Evolutionary conservation across 2,329 filamentous ascomycete genomes (phyloP).

Genomic region (Cercospora sp.): DNA sequence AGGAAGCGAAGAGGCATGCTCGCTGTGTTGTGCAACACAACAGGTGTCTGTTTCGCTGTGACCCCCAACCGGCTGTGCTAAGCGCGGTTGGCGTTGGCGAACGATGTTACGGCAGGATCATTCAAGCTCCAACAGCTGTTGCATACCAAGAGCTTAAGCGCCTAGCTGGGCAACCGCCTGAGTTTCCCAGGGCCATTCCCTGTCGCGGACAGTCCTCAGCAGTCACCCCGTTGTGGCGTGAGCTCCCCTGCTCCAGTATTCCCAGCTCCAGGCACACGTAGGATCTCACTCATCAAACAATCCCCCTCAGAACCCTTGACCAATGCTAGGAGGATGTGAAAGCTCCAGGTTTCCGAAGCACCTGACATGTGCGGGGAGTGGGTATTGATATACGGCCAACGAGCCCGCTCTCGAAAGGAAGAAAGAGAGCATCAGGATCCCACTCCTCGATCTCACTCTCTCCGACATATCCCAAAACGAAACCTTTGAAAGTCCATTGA

Average conservation of each 20-base stretch:
- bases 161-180: background rate
- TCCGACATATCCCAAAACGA: conserved; percentile 7
- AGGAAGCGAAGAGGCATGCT: background rate
- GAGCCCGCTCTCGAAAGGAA: conserved; percentile 7
- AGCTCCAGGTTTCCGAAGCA: conserved; percentile 23
- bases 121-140: background rate
- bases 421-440: conserved; percentile 19
- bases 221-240: conserved; percentile 25
- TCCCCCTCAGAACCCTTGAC: conserved; percentile 22
- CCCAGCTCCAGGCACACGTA: conserved; percentile 14
- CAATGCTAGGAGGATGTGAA: conserved; percentile 19
- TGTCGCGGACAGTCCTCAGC: conserved; percentile 6
- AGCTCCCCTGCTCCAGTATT: conserved; percentile 21
- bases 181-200: conserved; percentile 1
- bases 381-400: conserved; percentile 30
- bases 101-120: background rate
- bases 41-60: background rate
- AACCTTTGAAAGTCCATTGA: conserved; percentile 11
- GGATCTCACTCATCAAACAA: conserved; percentile 23
- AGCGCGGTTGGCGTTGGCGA: background rate
- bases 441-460: conserved; percentile 19
- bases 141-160: background rate
- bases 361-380: conserved; percentile 28
- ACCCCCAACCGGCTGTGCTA: background rate
- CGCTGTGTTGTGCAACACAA: background rate